Evolutionary conservation across 2,329 filamentous ascomycete species (phyloP).

Genomic region (Helotiales sp.): DNA sequence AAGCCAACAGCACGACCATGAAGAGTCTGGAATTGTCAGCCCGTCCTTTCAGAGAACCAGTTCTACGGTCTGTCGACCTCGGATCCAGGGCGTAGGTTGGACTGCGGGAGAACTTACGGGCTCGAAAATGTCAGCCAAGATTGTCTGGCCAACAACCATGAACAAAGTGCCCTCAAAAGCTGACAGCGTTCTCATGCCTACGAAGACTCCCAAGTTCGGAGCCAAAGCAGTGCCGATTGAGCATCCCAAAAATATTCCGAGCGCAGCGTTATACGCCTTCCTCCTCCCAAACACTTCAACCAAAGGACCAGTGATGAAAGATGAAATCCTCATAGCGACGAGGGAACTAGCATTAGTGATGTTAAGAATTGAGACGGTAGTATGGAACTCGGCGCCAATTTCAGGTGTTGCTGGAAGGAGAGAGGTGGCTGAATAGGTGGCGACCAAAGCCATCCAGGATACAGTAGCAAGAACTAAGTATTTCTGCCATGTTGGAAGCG

Average conservation of each 20-base stretch:
- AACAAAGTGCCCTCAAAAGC: conserved; percentile 27
- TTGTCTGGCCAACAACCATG: conserved; percentile 27
- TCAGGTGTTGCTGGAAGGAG: conserved; percentile 48
- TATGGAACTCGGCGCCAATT: conserved; percentile 47
- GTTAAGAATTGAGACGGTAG: conserved; percentile 37
- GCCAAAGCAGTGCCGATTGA: conserved; percentile 23
- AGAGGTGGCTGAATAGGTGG: conserved; percentile 50
- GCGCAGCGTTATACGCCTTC: conserved; percentile 19
- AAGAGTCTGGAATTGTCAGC: conserved; percentile 37
- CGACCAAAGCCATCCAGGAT: conserved; percentile 49
- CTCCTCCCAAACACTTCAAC: conserved; percentile 21
- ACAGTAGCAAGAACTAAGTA: conserved; percentile 48
- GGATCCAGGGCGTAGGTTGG: not conserved
- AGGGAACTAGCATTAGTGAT: conserved; percentile 32
- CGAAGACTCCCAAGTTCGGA: conserved; percentile 20
- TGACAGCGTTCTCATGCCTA: conserved; percentile 18
- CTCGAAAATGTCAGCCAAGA: conserved; percentile 27
- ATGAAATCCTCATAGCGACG: conserved; percentile 23
- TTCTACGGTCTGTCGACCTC: too few species aligned
- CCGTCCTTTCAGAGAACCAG: too few species aligned
- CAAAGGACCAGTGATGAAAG: conserved; percentile 26
- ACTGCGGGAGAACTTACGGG: conserved; percentile 15
- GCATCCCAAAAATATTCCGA: conserved; percentile 20
- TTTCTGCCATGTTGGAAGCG: conserved; percentile 46
- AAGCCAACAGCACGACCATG: conserved; percentile 50